A percentile compares a stretch with the other conserved stretches of the same genome.
phyloP scores from a whole-genome alignment of 441 rosid genomes.

The Isatis lusitanica region DNA sequence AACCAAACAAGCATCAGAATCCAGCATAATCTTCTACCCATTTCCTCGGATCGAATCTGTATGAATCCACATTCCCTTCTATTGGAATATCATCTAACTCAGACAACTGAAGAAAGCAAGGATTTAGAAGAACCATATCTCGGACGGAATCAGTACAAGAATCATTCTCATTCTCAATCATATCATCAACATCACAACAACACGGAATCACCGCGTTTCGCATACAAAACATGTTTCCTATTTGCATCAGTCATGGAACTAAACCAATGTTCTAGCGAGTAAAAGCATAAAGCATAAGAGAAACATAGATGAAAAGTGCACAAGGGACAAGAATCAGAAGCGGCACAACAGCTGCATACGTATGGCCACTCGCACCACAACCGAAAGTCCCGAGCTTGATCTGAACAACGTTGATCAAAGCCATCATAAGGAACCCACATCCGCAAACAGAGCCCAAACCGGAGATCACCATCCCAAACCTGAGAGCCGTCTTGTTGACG shows the following conservation, averaged over 20 bases:
- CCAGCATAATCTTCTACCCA: conserved; percentile 27
- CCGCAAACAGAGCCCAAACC: conserved; percentile 74
- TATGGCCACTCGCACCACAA: conserved; percentile 66
- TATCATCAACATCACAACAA: conserved; percentile 1
- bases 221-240: conserved; percentile 7
- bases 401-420: conserved; percentile 74
- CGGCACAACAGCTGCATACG: conserved; percentile 67
- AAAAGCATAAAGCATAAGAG: conserved; percentile 64
- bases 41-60: conserved; percentile 25
- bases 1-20: conserved; percentile 31
- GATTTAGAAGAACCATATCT: conserved; percentile 26
- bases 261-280: conserved; percentile 40
- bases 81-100: background rate
- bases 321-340: conserved; percentile 68
- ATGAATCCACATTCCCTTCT: conserved; percentile 11
- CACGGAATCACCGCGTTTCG: background rate
- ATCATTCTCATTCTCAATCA: conserved; percentile 30
- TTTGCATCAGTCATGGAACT: conserved; percentile 2
- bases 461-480: conserved; percentile 73
- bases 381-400: conserved; percentile 73
- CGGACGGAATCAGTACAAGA: background rate
- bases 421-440: conserved; percentile 69
- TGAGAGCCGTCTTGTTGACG: conserved; percentile 52
- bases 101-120: background rate
- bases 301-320: conserved; percentile 57